Evolutionary conservation across 129 eudicot species (phyloP), one percentile per base, ranked within the genome.

Genomic region (Pulicaria dysenterica): DNA sequence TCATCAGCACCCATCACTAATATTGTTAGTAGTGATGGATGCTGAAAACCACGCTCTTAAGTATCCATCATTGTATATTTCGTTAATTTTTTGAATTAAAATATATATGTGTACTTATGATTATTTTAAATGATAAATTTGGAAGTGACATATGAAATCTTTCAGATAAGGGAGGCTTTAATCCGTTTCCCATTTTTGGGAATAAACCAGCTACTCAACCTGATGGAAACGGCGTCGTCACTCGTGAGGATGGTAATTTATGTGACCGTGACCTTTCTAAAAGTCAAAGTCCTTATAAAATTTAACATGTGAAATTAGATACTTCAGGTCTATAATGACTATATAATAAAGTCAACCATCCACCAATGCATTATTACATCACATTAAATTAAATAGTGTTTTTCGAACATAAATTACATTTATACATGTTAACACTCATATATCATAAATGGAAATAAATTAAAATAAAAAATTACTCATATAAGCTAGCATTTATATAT

Each of bases 101-200:
- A 24, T 24, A 2, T 24, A 0, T 24, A 40, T 16, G 8, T 58
- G 12, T 55, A 1, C 3, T 55, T 16, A 1, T 58, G 63, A 34
- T 4, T 13, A 16, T 24, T 24, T 24, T 24, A 2, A 24, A 24
- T 24, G 1, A 24, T 24, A 24, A 24, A 1, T 24, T 56, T 43
- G 60, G 56, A 58, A 65, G 38, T 72, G 43, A 72, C 10, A n/a
- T 6, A 7, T 43, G 17, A 34, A 48, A 43, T 67, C 2, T 53
- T 49, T 61, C 44, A 77, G 82, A 57, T 39, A 49, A 64, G 16
- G 73, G 73, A 75, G 1, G 80, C 5, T 75, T 75, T 50, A 75
- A 53, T 17, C 66, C 43, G 16, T 70, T 77, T 70, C 38, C 72
- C 16, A 61, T 70, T 15, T 77, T 76, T 40, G 17, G 43, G 10